phyloP scores from a whole-genome alignment of 2,329 filamentous ascomycete genomes.

The Monosporascus sp. region DNA sequence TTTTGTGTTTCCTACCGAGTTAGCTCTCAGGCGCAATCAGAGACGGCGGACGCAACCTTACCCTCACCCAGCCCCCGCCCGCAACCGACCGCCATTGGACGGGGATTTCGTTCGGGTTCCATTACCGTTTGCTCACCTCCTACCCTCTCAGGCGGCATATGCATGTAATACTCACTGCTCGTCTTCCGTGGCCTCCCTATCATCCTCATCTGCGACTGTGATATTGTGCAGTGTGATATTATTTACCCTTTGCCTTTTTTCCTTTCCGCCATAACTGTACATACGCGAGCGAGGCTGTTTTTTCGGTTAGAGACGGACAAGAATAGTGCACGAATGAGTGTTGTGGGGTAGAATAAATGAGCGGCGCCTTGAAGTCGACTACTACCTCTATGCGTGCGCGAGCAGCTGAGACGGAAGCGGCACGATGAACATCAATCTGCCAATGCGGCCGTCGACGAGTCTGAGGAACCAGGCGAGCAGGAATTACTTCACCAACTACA shows the following conservation, averaged over 20 bases:
- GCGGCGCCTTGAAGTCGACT: no score
- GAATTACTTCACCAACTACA: constrained; percentile 52
- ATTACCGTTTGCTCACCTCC: constrained; percentile 1
- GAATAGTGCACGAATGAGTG: no score
- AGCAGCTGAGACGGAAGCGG: no score
- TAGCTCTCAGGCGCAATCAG: not conserved
- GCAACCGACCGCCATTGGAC: not conserved
- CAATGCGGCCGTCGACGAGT: constrained; percentile 42
- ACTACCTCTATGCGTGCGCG: no score
- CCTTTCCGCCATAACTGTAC: not conserved
- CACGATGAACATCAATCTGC: constrained; percentile 47
- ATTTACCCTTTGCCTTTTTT: not conserved
- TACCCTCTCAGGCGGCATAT: not conserved
- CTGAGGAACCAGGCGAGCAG: constrained; percentile 50
- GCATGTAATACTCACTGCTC: no score
- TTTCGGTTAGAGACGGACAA: no score
- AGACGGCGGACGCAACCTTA: not conserved
- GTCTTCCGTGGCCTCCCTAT: no score
- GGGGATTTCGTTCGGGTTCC: not conserved
- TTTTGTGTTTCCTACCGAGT: no score
- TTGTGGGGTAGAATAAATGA: no score
- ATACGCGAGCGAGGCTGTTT: not conserved
- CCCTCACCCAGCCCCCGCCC: not conserved
- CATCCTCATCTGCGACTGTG: no score
- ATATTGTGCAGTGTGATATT: not conserved